phyloP scores from a whole-genome alignment of 371 early-diverging fungal genomes.

The Haplosporangium sp. region DNA sequence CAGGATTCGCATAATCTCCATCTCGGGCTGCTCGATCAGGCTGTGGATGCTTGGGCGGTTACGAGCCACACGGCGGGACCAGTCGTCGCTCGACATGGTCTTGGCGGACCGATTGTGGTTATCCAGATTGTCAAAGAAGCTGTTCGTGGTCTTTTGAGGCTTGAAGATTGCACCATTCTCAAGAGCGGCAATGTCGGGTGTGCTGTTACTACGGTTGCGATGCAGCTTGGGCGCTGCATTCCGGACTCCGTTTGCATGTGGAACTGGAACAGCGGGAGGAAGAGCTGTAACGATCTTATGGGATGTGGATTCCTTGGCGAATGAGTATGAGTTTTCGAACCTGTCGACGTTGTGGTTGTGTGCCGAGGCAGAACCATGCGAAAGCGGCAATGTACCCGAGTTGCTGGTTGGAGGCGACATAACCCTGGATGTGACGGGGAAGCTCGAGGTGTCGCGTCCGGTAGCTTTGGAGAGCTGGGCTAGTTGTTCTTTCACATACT shows the following conservation, averaged over 20 bases:
- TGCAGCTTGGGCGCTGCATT: constrained; percentile 14
- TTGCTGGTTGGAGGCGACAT: constrained; percentile 53
- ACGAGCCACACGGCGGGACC: constrained; percentile 45
- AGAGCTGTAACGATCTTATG: constrained; percentile 30
- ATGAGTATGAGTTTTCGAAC: constrained; percentile 46
- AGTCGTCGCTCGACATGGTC: constrained; percentile 54
- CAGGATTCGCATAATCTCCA: constrained; percentile 51
- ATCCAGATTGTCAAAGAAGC: constrained; percentile 49
- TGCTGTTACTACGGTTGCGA: constrained; percentile 55
- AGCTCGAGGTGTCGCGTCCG: constrained; percentile 43
- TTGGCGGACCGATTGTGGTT: constrained; percentile 49
- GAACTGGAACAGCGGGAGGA: constrained; percentile 28
- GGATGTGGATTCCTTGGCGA: constrained; percentile 27
- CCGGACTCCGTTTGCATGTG: constrained; percentile 23
- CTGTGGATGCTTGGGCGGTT: constrained; percentile 54
- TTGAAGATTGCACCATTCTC: constrained; percentile 41
- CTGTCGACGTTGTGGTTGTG: constrained; percentile 50
- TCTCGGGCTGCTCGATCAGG: constrained; percentile 53
- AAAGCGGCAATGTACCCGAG: constrained; percentile 50
- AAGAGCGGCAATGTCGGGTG: constrained; percentile 45
- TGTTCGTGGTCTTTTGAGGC: constrained; percentile 54
- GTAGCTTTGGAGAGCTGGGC: constrained; percentile 55
- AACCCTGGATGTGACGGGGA: constrained; percentile 35
- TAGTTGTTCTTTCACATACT: constrained; percentile 54
- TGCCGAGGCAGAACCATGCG: constrained; percentile 9